A percentile compares a stretch with the other conserved stretches of the same genome.
These are phyloP conservation scores for Albophoma yamanashiensis DNA, from an alignment of 2,329 filamentous ascomycete species.

Conservation along the genomic window DNA sequence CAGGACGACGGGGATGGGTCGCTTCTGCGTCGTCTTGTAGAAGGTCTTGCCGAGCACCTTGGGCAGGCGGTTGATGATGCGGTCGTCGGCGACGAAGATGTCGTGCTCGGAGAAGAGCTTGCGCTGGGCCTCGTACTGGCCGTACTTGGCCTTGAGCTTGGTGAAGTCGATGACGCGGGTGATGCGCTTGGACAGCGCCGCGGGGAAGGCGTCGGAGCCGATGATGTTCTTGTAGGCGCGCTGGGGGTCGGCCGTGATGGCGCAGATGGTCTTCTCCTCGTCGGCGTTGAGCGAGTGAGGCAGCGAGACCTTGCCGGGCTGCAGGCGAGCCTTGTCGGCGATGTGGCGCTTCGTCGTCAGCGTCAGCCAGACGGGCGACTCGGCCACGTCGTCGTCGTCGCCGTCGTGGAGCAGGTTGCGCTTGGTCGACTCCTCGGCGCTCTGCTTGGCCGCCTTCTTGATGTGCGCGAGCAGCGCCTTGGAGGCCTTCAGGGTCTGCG, in stretches of 20 bases:
- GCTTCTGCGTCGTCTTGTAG: slow-evolving; percentile 73
- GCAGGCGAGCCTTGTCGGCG: slow-evolving; percentile 63
- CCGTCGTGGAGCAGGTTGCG: slow-evolving; percentile 44
- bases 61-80: slow-evolving; percentile 66
- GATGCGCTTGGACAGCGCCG: slow-evolving; percentile 54
- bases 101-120: slow-evolving; percentile 82
- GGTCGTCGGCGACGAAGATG: slow-evolving; percentile 85
- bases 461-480: slow-evolving; percentile 53
- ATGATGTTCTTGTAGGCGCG: slow-evolving; percentile 85
- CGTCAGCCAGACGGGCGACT: slow-evolving; percentile 50
- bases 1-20: slow-evolving; percentile 75
- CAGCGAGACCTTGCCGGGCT: slow-evolving; percentile 72
- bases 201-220: slow-evolving; percentile 60
- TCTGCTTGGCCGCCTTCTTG: slow-evolving; percentile 41
- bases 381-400: slow-evolving; percentile 27
- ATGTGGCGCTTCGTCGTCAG: slow-evolving; percentile 57
- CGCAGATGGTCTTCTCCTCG: slow-evolving; percentile 57
- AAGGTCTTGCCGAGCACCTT: slow-evolving; percentile 82
- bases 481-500: slow-evolving; percentile 49
- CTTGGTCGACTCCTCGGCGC: slow-evolving; percentile 35
- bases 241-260: slow-evolving; percentile 76
- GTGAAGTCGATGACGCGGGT: slow-evolving; percentile 68
- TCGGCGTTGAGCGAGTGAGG: slow-evolving; percentile 64
- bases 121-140: slow-evolving; percentile 76
- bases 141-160: slow-evolving; percentile 75